These are phyloP conservation scores for Nitzschia sp. DNA, from an alignment of 108 stramenopile genomes.

Conservation along the genomic window DNA sequence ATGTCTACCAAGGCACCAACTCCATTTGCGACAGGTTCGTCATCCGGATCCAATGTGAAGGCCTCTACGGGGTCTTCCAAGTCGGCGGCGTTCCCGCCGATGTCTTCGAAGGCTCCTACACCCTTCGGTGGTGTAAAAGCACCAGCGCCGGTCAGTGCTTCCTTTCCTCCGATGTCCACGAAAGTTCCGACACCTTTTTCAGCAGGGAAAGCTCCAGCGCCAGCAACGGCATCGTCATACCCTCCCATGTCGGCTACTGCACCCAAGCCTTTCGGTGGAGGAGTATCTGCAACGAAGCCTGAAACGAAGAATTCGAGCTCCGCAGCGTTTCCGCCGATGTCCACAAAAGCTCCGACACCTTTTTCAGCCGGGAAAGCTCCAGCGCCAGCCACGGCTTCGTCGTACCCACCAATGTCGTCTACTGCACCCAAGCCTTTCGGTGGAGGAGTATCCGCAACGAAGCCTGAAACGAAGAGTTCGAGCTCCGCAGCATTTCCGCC, in stretches of 20 bases:
- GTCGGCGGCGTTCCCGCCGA: constrained; percentile 51
- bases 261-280: constrained; percentile 37
- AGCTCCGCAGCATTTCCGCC: constrained; percentile 40
- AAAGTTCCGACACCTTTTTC: constrained; percentile 50
- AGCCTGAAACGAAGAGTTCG: not conserved
- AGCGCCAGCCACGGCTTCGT: not conserved
- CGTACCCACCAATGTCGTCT: constrained; percentile 46
- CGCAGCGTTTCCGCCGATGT: constrained; percentile 52
- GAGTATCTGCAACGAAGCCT: not conserved
- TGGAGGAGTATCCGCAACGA: not conserved
- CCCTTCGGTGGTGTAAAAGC: constrained; percentile 31
- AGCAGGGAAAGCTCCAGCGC: not conserved
- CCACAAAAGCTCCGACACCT: constrained; percentile 44
- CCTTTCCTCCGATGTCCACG: constrained; percentile 59
- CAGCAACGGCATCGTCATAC: constrained; percentile 11
- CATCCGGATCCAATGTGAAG: constrained; percentile 8
- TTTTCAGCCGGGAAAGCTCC: constrained; percentile 14
- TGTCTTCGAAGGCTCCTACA: constrained; percentile 55
- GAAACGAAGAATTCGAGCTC: not conserved
- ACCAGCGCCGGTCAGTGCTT: constrained; percentile 3
- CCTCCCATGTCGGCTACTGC: constrained; percentile 58
- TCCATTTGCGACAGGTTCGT: constrained; percentile 29
- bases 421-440: constrained; percentile 42
- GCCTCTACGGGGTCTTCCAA: not conserved
- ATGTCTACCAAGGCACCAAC: constrained; percentile 60